phyloP scores from a whole-genome alignment of 2,329 filamentous ascomycete genomes.

The Gaeumannomyces sp. region DNA sequence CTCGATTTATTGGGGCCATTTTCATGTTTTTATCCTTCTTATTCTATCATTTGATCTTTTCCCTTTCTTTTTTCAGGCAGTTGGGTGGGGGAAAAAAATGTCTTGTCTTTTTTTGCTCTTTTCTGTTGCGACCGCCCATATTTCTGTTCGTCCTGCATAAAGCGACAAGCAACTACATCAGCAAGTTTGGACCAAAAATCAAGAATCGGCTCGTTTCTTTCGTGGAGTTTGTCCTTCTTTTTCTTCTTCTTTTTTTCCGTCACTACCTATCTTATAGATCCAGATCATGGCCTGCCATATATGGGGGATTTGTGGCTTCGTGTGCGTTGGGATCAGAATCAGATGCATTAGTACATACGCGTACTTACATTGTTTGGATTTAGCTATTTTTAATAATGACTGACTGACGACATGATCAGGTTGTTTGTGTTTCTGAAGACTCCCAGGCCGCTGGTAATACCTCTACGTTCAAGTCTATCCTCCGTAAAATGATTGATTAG shows the following conservation, averaged over 20 bases:
- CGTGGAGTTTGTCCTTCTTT: neutral
- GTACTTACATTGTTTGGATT: neutral
- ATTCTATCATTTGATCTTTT: constrained; percentile 1
- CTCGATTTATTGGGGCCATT: constrained; percentile 12
- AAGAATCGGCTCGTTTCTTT: neutral
- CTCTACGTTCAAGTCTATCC: too few relatives aligned
- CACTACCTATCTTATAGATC: neutral
- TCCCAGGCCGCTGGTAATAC: too few relatives aligned
- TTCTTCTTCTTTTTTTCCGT: neutral
- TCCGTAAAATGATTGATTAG: too few relatives aligned
- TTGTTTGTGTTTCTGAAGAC: too few relatives aligned
- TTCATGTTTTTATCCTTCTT: constrained; percentile 11
- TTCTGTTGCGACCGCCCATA: neutral
- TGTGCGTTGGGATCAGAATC: neutral
- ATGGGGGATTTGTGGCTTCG: neutral
- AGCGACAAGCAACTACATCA: neutral
- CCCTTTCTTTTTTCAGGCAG: neutral
- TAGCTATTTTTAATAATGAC: neutral
- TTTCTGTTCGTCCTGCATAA: neutral
- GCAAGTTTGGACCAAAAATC: neutral
- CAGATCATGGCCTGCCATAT: neutral
- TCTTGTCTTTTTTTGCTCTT: neutral
- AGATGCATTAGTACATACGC: neutral
- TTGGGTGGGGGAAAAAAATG: neutral
- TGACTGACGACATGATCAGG: neutral